Evolutionary conservation across 805 yeast species (phyloP), one percentile per base, ranked within the genome.

Genomic region (Candida saitoana): DNA sequence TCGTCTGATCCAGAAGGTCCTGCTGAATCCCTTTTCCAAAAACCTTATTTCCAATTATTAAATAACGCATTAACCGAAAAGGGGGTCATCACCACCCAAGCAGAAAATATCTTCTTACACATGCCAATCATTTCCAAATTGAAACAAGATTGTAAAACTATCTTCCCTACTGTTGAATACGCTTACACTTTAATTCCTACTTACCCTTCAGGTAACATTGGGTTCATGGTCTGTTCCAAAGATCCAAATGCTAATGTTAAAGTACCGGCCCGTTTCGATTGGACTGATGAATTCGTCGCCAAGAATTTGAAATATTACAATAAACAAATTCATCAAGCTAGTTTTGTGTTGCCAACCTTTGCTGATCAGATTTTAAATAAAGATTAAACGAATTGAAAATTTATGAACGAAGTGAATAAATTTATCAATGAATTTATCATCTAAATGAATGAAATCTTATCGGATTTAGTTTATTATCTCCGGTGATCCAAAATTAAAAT

Each of bases 1-100:
- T 86, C 96, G 2, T 84, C 95, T 2, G 97, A 89, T 62, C 96
- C 96, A 1, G 96, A 89, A 53, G 96, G 93, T 43, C 98, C 99
- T 25, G 98, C 98, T 39, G 96, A 84, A 65, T 75, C 87, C 29
- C 76, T 91, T 40, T 93, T 93, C 80, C 95, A 90, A 71, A 84
- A 86, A 63, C 87, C 89, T 20, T 91, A 91, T 76, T 91, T 90
- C 64, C 76, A 84, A 66, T 78, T 91, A 48, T 74, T 91, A 63
- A 71, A 75, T 62, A 84, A 80, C 49, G 96, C 98, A n/a, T 77
- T 91, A 53, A 89, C 95, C 46, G 93, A 81, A 49, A 80, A 87
- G 62, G 99, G 99, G 62, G 91, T 90, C 44, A 77, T 79, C 50
- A 84, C 93, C 57, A 89, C 96, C 45, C 97, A 91, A 71, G 97